Percentiles rank a stretch among this genome's conserved stretches.
phyloP scores from a whole-genome alignment of 208 protist genomes.

The Crithidia mellificae region DNA sequence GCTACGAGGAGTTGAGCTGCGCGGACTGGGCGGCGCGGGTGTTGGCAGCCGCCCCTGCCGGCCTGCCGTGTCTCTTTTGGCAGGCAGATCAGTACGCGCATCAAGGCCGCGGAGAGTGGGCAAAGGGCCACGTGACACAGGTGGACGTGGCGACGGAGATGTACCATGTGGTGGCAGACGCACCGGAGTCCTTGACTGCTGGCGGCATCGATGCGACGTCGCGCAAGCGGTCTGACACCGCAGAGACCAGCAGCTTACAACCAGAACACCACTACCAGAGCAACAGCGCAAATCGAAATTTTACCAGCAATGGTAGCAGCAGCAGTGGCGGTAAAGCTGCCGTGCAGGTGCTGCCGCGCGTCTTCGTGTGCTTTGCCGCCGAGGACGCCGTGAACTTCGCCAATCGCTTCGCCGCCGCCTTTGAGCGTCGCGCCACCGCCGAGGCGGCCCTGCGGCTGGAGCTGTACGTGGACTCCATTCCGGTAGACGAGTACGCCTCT shows the following conservation, averaged over 20 bases:
- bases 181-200: neutral
- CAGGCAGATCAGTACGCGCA: slow-evolving; percentile 32
- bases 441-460: slow-evolving; percentile 85
- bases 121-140: slow-evolving; percentile 23
- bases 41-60: slow-evolving; percentile 18
- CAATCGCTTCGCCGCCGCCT: slow-evolving; percentile 85
- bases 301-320: too few species aligned
- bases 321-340: neutral
- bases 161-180: slow-evolving; percentile 22
- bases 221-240: neutral
- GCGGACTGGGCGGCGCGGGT: slow-evolving; percentile 68
- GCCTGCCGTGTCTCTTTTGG: slow-evolving; percentile 52
- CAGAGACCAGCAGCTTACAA: neutral
- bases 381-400: slow-evolving; percentile 93
- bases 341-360: slow-evolving; percentile 49
- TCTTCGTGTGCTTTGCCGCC: slow-evolving; percentile 92
- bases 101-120: slow-evolving; percentile 21
- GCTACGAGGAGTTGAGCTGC: slow-evolving; percentile 81
- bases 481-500: slow-evolving; percentile 87
- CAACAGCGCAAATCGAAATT: too few species aligned
- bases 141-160: slow-evolving; percentile 21
- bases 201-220: neutral
- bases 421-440: slow-evolving; percentile 60
- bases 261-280: too few species aligned
- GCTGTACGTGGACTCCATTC: slow-evolving; percentile 95